Base-by-base conservation (phyloP, 371 early-diverging fungal species). In the Mucor piriformis region DNA sequence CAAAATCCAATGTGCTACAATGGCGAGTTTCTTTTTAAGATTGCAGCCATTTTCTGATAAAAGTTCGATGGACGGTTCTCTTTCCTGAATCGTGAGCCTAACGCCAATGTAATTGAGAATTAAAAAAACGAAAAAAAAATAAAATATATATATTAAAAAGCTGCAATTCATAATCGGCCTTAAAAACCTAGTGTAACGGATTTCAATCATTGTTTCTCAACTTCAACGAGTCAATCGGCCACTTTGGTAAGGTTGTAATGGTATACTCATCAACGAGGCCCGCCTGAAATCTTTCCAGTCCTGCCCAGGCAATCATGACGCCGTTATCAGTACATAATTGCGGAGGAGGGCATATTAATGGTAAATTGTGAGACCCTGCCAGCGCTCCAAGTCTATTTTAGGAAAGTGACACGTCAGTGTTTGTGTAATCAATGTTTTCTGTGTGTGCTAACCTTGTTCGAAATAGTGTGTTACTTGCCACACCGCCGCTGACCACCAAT, bases 271-370 rank as follows among this genome's bases (percentile, higher is more conserved):
- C 87, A 15, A 83, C 50, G 29, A 86, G 74, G 1, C 87, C 87
- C n/a, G 74, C 72, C 53, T 72, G 80, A 46, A 80, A 81, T 33
- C 88, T 67, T 57, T 90, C 90, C 3, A 86, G n/a, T 1, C 88
- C 94, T 5, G 92, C 82, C 94, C 94, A 93, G 7, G 92, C 94
- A 66, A 93, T 87, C 94, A 93, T 93, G 21, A 88, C 92, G n/a
- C 90, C 93, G 63, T 93, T 93, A 70, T 93, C 94, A 0, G 94
- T 88, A 68, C 94, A 93, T 35, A 91, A 68, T 20, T 83, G 73
- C 3, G 90, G 88, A 15, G 91, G 90, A 27, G 94, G 94, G 42
- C 88, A 89, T 34, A 86, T 79, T 15, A 90, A 73, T 42, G 75
- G 83, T 10, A 91, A 47, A 21, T 72, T 61, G 47, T 82, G 73